Percentiles rank a stretch among this genome's conserved stretches.
phyloP scores from a whole-genome alignment of 768 basidiomycete species.

The Lepiota venenata region DNA sequence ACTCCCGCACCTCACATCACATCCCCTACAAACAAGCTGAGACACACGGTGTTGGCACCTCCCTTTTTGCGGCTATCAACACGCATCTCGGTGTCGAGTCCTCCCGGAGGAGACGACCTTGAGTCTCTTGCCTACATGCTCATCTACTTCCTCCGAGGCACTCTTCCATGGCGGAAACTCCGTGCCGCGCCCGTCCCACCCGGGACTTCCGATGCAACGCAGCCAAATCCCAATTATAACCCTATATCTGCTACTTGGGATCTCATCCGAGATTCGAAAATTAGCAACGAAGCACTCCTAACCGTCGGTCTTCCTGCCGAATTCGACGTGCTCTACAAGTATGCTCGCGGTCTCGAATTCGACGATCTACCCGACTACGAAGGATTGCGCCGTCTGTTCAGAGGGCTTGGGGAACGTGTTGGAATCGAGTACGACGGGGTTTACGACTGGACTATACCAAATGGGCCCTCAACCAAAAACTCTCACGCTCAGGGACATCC shows the following conservation, averaged over 20 bases:
- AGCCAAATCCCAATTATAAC: slow-evolving; percentile 34
- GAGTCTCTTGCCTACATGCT: slow-evolving; percentile 83
- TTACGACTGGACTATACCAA: slow-evolving; percentile 38
- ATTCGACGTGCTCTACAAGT: slow-evolving; percentile 77
- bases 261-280: slow-evolving; percentile 69
- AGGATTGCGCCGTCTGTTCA: slow-evolving; percentile 73
- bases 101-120: slow-evolving; percentile 74
- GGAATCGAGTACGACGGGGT: slow-evolving; percentile 53
- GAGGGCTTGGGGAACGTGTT: slow-evolving; percentile 50
- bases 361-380: slow-evolving; percentile 90
- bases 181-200: slow-evolving; percentile 45
- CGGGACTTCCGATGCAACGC: slow-evolving; percentile 22
- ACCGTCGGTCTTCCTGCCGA: slow-evolving; percentile 78
- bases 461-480: not conserved
- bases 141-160: slow-evolving; percentile 76
- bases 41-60: slow-evolving; percentile 79
- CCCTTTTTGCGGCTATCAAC: slow-evolving; percentile 30
- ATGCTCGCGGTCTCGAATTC: slow-evolving; percentile 80
- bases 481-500: slow-evolving; percentile 12
- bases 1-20: slow-evolving; percentile 59
- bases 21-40: slow-evolving; percentile 72
- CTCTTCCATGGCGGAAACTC: slow-evolving; percentile 75
- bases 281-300: slow-evolving; percentile 61
- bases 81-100: slow-evolving; percentile 44
- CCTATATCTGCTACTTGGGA: slow-evolving; percentile 74